Base-by-base conservation (phyloP, 805 yeast genomes). In the Lipomyces mesembrius region DNA sequence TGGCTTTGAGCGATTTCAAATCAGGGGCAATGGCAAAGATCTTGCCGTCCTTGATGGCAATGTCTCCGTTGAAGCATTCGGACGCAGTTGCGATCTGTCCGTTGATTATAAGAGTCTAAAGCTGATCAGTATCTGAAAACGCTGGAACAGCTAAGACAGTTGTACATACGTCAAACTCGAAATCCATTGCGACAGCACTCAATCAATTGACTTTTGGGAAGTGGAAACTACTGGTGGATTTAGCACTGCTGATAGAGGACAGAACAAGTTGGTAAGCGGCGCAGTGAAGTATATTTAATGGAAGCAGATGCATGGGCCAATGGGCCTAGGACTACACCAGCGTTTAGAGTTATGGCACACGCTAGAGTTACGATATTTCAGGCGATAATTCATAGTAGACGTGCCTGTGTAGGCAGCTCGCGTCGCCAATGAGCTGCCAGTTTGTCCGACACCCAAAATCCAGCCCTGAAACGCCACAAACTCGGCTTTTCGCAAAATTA, bases 1-100 rank as follows among this genome's bases (percentile, higher is more conserved):
- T 59, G 22, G 72, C 69, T 55, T 64, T 62, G 37, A 59, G 54
- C 22, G 61, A 64, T 52, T 65, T 65, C 55, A 69, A 69, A 34
- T 62, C 65, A 71, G 75, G 71, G 6, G 82, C 75, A 69, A 82
- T 76, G 1, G 79, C 75, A 55, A 71, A 71, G 59, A 82, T 80
- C 56, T 76, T 77, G 39, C 83, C 84, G 70, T 79, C 77, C 60
- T 71, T 76, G 64, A 82, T 76, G 66, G 79, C 80, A 12, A 79
- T 77, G 32, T 80, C 74, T 1, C 79, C 76, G 3, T 79, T 75
- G 64, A 63, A 71, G 64, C 73, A 67, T 51, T 76, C 78, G 39
- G 74, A 57, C 12, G 77, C 77, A 12, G 76, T 73, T 22, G 70
- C 76, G 54, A 74, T 70, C 57, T 71, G 64, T 32, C 75, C 76